Conservation (phyloP, 2,329 filamentous ascomycete genomes). For the Stagonosporopsis vannaccii region DNA sequence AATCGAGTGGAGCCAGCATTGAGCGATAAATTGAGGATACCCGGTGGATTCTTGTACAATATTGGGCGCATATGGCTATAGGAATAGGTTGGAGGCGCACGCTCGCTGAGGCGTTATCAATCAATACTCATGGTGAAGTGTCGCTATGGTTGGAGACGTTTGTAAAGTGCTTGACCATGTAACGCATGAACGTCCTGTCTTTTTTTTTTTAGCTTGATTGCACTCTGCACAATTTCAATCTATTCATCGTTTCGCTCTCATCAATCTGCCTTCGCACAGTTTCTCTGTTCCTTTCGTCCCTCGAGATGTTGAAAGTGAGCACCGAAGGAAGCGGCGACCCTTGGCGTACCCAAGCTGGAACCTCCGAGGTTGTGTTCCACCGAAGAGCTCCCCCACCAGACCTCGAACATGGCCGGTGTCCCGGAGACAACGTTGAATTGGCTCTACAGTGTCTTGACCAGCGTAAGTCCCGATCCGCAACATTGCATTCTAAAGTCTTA, state of each 20-base stretch:
- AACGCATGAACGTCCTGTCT: too few species aligned
- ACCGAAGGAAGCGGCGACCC: constrained; percentile 4
- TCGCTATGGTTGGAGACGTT: neutral
- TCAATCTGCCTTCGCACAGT: too few species aligned
- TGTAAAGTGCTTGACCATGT: neutral
- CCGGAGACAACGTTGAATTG: constrained; percentile 92
- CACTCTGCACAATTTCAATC: too few species aligned
- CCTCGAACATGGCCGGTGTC: constrained; percentile 62
- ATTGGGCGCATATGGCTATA: constrained; percentile 12
- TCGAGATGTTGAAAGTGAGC: neutral
- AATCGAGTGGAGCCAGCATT: constrained; percentile 99
- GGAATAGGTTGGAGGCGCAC: constrained; percentile 23
- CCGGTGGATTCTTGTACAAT: constrained; percentile 32
- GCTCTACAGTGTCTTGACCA: constrained; percentile 88
- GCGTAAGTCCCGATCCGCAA: constrained; percentile 27
- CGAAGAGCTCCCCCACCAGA: constrained; percentile 24
- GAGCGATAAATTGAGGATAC: constrained; percentile 41
- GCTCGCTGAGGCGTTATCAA: constrained; percentile 34
- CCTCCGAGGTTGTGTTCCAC: neutral
- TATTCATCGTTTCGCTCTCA: too few species aligned
- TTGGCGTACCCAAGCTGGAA: neutral
- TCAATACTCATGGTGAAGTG: neutral
- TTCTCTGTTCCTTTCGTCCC: too few species aligned
- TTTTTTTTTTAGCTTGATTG: too few species aligned
- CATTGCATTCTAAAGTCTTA: constrained; percentile 8